Evolutionary conservation across 176 grass and related monocot species (phyloP).

Genomic region (Eragrostis curvula): DNA sequence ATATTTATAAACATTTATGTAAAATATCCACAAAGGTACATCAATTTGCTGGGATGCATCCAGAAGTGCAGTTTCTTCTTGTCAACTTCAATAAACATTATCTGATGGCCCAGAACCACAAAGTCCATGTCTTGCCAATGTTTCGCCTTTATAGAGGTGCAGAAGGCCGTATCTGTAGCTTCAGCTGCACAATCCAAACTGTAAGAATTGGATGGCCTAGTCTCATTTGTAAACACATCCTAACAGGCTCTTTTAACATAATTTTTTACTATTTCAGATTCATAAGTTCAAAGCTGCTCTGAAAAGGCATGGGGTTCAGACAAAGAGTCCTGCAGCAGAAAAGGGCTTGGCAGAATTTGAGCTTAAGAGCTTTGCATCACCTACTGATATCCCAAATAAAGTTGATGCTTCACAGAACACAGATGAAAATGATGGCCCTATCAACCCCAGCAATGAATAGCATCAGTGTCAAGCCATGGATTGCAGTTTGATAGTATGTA

Average conservation of each 20-base stretch:
- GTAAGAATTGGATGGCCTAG: slow-evolving; percentile 40
- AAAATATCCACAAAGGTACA: slow-evolving; percentile 53
- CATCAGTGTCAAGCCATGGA: slow-evolving; percentile 5
- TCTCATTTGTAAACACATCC: background rate
- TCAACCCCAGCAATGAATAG: slow-evolving; percentile 27
- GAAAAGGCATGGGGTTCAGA: slow-evolving; percentile 48
- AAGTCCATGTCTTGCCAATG: slow-evolving; percentile 49
- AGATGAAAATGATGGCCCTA: background rate
- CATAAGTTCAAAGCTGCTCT: slow-evolving; percentile 68
- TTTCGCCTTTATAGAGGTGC: slow-evolving; percentile 60
- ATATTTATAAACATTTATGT: slow-evolving; percentile 19
- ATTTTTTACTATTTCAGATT: slow-evolving; percentile 49
- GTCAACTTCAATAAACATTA: slow-evolving; percentile 57
- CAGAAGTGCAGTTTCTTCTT: slow-evolving; percentile 59
- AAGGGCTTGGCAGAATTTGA: slow-evolving; percentile 47
- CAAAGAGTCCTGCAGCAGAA: slow-evolving; percentile 32
- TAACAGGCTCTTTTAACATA: slow-evolving; percentile 30
- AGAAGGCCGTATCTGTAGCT: slow-evolving; percentile 64
- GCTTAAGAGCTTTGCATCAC: slow-evolving; percentile 34
- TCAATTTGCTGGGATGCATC: slow-evolving; percentile 61
- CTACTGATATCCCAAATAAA: slow-evolving; percentile 25
- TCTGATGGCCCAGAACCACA: slow-evolving; percentile 47
- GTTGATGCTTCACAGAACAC: slow-evolving; percentile 13
- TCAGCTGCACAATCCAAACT: slow-evolving; percentile 72
- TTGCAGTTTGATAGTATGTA: background rate